Percentiles rank a stretch among this genome's conserved stretches.
Conservation (phyloP, 2,329 filamentous ascomycete species). For the Chaetothyriales sp. region DNA sequence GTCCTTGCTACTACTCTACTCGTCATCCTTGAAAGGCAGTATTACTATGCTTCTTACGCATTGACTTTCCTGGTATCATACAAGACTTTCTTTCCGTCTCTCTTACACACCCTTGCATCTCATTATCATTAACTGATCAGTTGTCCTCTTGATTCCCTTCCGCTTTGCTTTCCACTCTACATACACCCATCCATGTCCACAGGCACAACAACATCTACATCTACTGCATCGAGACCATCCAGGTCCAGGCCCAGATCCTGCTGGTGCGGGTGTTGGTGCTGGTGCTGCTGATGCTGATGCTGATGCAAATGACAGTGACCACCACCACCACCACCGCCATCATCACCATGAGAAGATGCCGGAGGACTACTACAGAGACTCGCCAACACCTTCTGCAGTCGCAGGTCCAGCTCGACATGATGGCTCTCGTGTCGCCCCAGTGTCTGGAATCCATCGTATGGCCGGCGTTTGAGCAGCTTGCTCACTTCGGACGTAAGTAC, state of each 20-base stretch:
- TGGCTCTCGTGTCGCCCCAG: constrained; percentile 15
- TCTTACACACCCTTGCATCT: no score
- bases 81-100: no score
- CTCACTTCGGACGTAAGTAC: constrained; percentile 8
- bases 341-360: no score
- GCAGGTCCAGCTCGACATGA: constrained; percentile 13
- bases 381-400: constrained; percentile 9
- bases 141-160: neutral
- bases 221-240: neutral
- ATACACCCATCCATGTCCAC: neutral
- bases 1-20: no score
- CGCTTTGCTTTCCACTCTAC: neutral
- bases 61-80: no score
- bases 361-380: constrained; percentile 1
- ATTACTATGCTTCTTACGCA: no score
- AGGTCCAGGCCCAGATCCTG: neutral
- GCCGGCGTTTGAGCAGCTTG: constrained; percentile 15
- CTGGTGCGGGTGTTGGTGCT: neutral
- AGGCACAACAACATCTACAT: neutral
- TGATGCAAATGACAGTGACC: no score
- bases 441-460: constrained; percentile 13
- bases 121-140: neutral
- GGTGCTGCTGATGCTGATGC: neutral
- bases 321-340: no score
- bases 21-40: no score